A percentile compares a stretch with the other conserved stretches of the same genome.
These are phyloP conservation scores for Globisporangium nagaii DNA, from an alignment of 352 stramenopile genomes.

Conservation along the genomic window DNA sequence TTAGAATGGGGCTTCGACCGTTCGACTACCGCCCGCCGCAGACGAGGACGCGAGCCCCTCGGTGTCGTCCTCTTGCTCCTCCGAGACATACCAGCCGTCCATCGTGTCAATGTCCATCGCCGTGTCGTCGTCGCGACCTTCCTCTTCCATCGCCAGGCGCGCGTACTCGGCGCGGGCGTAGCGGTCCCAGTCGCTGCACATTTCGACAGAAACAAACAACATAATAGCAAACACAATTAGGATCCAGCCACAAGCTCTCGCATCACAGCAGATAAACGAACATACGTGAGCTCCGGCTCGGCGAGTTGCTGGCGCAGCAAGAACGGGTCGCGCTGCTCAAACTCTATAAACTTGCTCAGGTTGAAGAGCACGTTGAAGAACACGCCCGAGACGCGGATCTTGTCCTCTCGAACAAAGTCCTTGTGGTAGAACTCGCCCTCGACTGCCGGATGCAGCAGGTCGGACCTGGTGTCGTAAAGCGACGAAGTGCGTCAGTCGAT, in stretches of 20 bases:
- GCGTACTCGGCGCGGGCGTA: conserved; percentile 97
- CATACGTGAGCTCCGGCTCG: conserved; percentile 82
- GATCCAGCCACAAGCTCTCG: too few species aligned
- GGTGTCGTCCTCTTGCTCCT: conserved; percentile 69
- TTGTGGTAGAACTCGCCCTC: conserved; percentile 79
- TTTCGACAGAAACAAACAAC: background rate
- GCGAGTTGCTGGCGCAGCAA: conserved; percentile 92
- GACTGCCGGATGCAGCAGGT: conserved; percentile 67
- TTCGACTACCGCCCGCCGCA: conserved; percentile 31
- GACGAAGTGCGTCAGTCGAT: conserved; percentile 20
- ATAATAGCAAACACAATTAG: background rate
- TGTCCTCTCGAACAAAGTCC: conserved; percentile 81
- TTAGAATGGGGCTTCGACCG: conserved; percentile 72
- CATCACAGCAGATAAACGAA: too few species aligned
- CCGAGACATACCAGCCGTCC: conserved; percentile 85
- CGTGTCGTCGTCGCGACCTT: conserved; percentile 87
- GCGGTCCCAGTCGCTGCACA: conserved; percentile 93
- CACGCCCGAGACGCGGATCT: conserved; percentile 91
- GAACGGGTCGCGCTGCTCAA: conserved; percentile 98
- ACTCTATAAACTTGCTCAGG: conserved; percentile 99
- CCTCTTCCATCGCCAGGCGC: conserved; percentile 95
- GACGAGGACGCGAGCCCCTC: conserved; percentile 16
- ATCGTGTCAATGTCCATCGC: conserved; percentile 89
- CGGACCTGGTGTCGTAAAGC: conserved; percentile 31
- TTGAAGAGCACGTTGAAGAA: conserved; percentile 99